Base-by-base conservation (phyloP, 768 basidiomycete genomes). In the Kwoniella bestiolae region DNA sequence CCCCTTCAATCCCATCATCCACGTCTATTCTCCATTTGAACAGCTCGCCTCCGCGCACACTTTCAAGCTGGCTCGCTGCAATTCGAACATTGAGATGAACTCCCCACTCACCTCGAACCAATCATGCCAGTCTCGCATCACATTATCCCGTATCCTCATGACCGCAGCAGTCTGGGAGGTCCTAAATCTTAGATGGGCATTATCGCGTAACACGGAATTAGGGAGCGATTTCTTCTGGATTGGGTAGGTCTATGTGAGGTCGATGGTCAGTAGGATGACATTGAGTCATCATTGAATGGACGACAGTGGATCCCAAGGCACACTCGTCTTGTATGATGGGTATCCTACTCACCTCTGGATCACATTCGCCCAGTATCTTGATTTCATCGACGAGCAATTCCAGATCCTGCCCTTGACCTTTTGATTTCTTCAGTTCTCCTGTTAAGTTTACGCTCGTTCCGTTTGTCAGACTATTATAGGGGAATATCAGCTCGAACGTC, bases 211-310 rank as follows among this genome's bases (percentile, higher is more conserved):
- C 73, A 91, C 90, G 66, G 93, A 90, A 1, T 85, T 81, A 2
- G 91, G 87, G 11, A 92, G 85, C 29, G 87, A 81, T 80, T 97
- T 88, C 79, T 96, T 97, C 81, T 94, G 94, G 56, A 96, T 92
- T 0, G 93, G 93, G 80, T 95, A 97, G 50, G 82, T 82, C 93
- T 93, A 60, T 7, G 23, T 9, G n/a, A n/a, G n/a, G n/a, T n/a
- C n/a, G n/a, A n/a, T n/a, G n/a, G n/a, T n/a, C n/a, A n/a, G n/a
- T n/a, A n/a, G n/a, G n/a, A n/a, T n/a, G n/a, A n/a, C n/a, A n/a
- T n/a, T n/a, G n/a, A n/a, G n/a, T n/a, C n/a, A n/a, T n/a, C n/a
- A n/a, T n/a, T n/a, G n/a, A n/a, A n/a, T n/a, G n/a, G n/a, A n/a
- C n/a, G n/a, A n/a, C n/a, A n/a, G n/a, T n/a, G n/a, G n/a, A n/a